phyloP scores from a whole-genome alignment of 768 basidiomycete species.

The Chlorophyllum brunneum region DNA sequence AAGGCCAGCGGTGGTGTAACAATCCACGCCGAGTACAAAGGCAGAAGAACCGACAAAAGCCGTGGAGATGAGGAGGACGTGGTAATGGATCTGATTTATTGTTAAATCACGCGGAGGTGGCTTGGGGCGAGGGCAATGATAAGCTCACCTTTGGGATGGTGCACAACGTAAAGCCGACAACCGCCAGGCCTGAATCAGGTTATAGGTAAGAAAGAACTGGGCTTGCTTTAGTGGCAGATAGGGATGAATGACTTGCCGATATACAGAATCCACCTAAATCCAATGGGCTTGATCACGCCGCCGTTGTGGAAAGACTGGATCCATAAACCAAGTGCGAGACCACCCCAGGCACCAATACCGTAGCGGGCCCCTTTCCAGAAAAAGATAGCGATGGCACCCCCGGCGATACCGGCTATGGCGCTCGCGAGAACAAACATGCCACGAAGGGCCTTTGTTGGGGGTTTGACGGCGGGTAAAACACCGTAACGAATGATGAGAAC shows the following conservation, averaged over 20 bases:
- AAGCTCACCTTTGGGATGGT: conserved; percentile 66
- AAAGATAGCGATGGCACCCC: conserved; percentile 85
- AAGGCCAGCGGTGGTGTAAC: conserved; percentile 85
- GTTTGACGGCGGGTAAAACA: conserved; percentile 77
- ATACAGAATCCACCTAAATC: conserved; percentile 86
- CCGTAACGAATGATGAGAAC: conserved; percentile 89
- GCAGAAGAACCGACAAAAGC: conserved; percentile 88
- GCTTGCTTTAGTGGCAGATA: conserved; percentile 13
- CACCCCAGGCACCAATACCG: conserved; percentile 79
- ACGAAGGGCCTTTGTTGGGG: conserved; percentile 72
- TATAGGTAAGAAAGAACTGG: conserved; percentile 11
- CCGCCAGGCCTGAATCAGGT: conserved; percentile 53
- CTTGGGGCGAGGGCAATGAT: conserved; percentile 15
- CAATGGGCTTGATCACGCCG: conserved; percentile 73
- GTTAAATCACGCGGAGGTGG: conserved; percentile 15
- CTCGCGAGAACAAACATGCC: conserved; percentile 89
- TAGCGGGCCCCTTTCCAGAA: conserved; percentile 90
- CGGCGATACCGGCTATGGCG: conserved; percentile 75
- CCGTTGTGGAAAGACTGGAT: conserved; percentile 82
- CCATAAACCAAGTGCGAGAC: conserved; percentile 84
- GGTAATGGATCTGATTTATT: conserved; percentile 64
- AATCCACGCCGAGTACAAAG: conserved; percentile 91
- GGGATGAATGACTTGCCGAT: conserved; percentile 52
- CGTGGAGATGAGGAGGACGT: conserved; percentile 81
- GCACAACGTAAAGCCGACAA: conserved; percentile 77